phyloP scores from a whole-genome alignment of 2,329 filamentous ascomycete genomes.

The Aspergillus brasiliensis region DNA sequence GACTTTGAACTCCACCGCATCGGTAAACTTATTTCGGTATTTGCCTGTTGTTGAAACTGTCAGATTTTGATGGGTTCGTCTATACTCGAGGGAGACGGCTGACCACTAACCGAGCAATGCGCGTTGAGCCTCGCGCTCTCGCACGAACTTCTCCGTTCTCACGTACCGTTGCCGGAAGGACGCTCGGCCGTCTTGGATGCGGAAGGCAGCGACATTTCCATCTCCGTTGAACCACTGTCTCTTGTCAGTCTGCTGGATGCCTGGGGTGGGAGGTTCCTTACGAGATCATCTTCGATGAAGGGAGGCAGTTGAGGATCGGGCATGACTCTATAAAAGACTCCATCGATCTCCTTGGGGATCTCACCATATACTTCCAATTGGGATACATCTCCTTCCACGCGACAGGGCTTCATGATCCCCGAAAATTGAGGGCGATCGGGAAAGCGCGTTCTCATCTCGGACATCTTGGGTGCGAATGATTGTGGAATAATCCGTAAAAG shows the following conservation, averaged over 20 bases:
- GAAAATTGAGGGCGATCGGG: constrained; percentile 25
- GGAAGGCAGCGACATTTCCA: constrained; percentile 43
- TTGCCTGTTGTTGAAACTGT: no score
- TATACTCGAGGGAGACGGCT: no score
- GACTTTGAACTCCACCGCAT: constrained; percentile 37
- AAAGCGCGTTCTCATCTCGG: no score
- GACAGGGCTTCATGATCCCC: constrained; percentile 37
- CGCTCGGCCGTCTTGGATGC: constrained; percentile 35
- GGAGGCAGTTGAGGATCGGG: constrained; percentile 49
- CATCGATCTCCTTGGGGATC: constrained; percentile 50
- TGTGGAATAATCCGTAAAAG: no score
- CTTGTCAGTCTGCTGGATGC: not conserved
- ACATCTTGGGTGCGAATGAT: no score
- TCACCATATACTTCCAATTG: constrained; percentile 47
- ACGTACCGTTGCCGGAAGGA: constrained; percentile 43
- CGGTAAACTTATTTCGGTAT: constrained; percentile 46
- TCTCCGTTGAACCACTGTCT: constrained; percentile 44
- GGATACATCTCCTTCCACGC: constrained; percentile 45
- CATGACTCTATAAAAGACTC: constrained; percentile 55
- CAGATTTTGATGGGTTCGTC: no score
- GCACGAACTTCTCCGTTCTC: constrained; percentile 44
- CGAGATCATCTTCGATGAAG: constrained; percentile 33
- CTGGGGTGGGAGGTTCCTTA: not conserved
- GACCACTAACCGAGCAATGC: constrained; percentile 28
- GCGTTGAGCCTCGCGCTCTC: constrained; percentile 41